phyloP scores from a whole-genome alignment of 2,329 filamentous ascomycete species.

The Cytospora chrysosperma region DNA sequence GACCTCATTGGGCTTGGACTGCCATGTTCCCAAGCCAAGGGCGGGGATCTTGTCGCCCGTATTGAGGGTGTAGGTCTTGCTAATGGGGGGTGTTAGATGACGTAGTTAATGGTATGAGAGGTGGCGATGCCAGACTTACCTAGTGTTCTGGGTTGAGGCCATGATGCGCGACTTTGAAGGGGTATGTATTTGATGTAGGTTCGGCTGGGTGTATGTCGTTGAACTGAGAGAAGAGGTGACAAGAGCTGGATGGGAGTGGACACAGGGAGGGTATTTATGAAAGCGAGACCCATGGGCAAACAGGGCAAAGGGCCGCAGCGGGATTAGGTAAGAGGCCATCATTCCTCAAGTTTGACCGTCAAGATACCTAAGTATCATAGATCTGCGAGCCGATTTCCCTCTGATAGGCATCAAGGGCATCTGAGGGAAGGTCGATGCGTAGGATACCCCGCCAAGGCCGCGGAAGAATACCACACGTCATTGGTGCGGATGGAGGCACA shows the following conservation, averaged over 20 bases:
- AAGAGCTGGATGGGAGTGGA: not conserved
- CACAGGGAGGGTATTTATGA: conserved; percentile 8
- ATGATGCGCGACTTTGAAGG: conserved; percentile 26
- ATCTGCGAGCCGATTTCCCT: conserved; percentile 10
- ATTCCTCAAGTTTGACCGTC: not conserved
- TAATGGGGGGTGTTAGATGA: conserved; percentile 24
- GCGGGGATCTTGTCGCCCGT: conserved; percentile 76
- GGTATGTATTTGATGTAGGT: not conserved
- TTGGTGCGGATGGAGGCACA: not conserved
- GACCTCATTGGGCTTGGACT: conserved; percentile 68
- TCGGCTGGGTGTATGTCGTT: not conserved
- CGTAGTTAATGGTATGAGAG: not conserved
- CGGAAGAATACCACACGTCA: not conserved
- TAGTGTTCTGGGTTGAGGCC: conserved; percentile 33
- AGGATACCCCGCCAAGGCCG: not conserved
- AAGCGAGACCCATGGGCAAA: not conserved
- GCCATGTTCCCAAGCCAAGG: conserved; percentile 77
- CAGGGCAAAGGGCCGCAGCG: not conserved
- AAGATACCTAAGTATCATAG: not conserved
- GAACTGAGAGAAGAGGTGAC: not conserved
- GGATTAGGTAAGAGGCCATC: not conserved
- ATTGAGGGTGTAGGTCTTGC: conserved; percentile 66
- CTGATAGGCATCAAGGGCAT: not conserved
- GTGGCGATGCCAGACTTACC: conserved; percentile 15
- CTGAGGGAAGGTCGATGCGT: not conserved